Evolutionary conservation across 2,329 filamentous ascomycete genomes (phyloP).

Genomic region (Amesomyces nigricolor): DNA sequence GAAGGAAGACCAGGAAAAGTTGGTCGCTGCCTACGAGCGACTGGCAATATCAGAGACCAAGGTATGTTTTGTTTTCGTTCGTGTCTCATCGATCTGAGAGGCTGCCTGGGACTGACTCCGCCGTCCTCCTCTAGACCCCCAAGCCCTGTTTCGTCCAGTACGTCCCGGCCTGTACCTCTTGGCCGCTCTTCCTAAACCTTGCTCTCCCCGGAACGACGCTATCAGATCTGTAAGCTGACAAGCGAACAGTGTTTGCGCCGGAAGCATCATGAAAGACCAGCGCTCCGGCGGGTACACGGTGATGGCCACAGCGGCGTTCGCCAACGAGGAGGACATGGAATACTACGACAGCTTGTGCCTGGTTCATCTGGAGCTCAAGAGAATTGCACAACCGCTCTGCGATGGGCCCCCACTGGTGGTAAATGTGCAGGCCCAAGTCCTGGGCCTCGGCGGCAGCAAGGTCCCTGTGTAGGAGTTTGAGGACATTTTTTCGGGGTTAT

Average conservation of each 20-base stretch:
- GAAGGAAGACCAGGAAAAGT: slow-evolving; percentile 37
- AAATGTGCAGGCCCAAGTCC: slow-evolving; percentile 32
- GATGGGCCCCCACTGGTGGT: slow-evolving; percentile 35
- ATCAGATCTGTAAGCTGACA: background rate
- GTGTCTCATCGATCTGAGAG: too few relatives aligned
- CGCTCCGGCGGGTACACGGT: slow-evolving; percentile 62
- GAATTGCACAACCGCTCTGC: slow-evolving; percentile 32
- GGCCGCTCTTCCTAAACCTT: background rate
- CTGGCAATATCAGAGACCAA: slow-evolving; percentile 38
- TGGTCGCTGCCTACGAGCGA: slow-evolving; percentile 42
- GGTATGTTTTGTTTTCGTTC: slow-evolving; percentile 30
- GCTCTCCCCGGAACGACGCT: background rate
- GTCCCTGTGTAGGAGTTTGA: too few relatives aligned
- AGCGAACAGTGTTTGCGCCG: slow-evolving; percentile 38
- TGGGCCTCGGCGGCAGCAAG: too few relatives aligned
- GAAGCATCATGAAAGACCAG: slow-evolving; percentile 49
- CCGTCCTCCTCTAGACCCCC: slow-evolving; percentile 50
- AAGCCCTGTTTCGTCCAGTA: slow-evolving; percentile 61
- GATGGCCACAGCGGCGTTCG: slow-evolving; percentile 58
- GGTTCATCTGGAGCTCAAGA: slow-evolving; percentile 41
- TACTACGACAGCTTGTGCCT: slow-evolving; percentile 57
- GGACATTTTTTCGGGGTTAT: too few relatives aligned
- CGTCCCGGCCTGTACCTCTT: background rate
- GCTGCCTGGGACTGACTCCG: background rate
- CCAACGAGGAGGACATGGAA: slow-evolving; percentile 60